Evolutionary conservation across 768 basidiomycete species (phyloP).

Genomic region (Gautieria morchelliformis): DNA sequence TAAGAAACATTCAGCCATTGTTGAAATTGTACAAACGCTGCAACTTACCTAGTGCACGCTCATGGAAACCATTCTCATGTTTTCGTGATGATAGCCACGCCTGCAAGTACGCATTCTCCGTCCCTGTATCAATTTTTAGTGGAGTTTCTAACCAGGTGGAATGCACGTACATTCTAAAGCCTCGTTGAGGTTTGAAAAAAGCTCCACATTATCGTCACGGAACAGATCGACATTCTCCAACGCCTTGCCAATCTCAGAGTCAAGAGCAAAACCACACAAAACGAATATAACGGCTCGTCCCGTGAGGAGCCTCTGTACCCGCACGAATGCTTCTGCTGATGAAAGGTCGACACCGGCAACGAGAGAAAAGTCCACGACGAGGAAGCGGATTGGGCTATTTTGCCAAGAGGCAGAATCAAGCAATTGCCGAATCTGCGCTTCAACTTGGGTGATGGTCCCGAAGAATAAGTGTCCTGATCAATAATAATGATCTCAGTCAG

Average conservation of each 20-base stretch:
- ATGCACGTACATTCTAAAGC: slow-evolving; percentile 77
- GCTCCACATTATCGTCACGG: slow-evolving; percentile 66
- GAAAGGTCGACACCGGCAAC: slow-evolving; percentile 92
- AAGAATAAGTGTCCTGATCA: slow-evolving; percentile 74
- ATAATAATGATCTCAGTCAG: background rate
- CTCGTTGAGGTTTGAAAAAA: slow-evolving; percentile 76
- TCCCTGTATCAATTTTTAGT: slow-evolving; percentile 40
- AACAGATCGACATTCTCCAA: slow-evolving; percentile 73
- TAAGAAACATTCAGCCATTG: slow-evolving; percentile 13
- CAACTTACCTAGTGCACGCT: slow-evolving; percentile 14
- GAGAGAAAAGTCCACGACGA: slow-evolving; percentile 78
- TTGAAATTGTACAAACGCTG: background rate
- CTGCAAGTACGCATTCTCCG: slow-evolving; percentile 84
- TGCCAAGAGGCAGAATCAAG: slow-evolving; percentile 66
- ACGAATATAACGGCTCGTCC: slow-evolving; percentile 76
- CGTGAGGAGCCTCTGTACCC: slow-evolving; percentile 73
- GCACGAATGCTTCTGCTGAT: slow-evolving; percentile 88
- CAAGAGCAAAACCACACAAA: slow-evolving; percentile 69
- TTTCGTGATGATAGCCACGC: slow-evolving; percentile 70
- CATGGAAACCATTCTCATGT: slow-evolving; percentile 30
- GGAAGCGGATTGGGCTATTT: slow-evolving; percentile 73
- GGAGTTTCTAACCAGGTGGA: no score
- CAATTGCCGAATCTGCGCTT: slow-evolving; percentile 71
- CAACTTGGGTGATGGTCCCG: slow-evolving; percentile 86
- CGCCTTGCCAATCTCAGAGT: slow-evolving; percentile 61